phyloP scores from a whole-genome alignment of 768 basidiomycete species.

The Sporobolomyces pararoseus region DNA sequence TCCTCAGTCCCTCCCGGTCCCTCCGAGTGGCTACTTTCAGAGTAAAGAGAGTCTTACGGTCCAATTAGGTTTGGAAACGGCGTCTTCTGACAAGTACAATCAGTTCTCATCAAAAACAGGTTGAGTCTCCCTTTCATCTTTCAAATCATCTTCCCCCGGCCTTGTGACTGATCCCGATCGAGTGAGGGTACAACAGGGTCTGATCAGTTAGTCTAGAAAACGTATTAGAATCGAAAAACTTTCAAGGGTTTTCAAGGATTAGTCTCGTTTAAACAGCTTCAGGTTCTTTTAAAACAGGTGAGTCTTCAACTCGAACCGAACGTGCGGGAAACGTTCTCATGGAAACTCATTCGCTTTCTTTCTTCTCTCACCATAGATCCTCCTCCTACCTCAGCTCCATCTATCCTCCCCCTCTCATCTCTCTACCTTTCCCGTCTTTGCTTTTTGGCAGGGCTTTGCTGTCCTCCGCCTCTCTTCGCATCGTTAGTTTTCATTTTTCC shows the following conservation, averaged over 20 bases:
- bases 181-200: not conserved
- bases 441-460: slow-evolving; percentile 34
- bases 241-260: slow-evolving; percentile 7
- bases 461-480: slow-evolving; percentile 32
- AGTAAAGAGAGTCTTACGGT: slow-evolving; percentile 16
- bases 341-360: not conserved
- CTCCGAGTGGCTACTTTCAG: not conserved
- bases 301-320: not conserved
- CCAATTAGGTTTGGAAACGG: slow-evolving; percentile 26
- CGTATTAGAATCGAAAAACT: slow-evolving; percentile 3
- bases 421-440: slow-evolving; percentile 3
- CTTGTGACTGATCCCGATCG: too few relatives aligned
- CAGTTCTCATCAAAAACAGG: not conserved
- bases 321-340: not conserved
- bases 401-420: not conserved
- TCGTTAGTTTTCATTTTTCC: slow-evolving; percentile 4
- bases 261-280: not conserved
- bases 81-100: slow-evolving; percentile 3
- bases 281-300: slow-evolving; percentile 7
- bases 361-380: not conserved
- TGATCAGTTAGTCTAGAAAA: not conserved
- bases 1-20: not conserved
- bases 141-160: too few relatives aligned
- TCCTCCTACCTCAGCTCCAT: not conserved
- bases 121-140: not conserved